Evolutionary conservation across 2,329 filamentous ascomycete species (phyloP).

Genomic region (Stagonosporopsis cucurbitacearum): DNA sequence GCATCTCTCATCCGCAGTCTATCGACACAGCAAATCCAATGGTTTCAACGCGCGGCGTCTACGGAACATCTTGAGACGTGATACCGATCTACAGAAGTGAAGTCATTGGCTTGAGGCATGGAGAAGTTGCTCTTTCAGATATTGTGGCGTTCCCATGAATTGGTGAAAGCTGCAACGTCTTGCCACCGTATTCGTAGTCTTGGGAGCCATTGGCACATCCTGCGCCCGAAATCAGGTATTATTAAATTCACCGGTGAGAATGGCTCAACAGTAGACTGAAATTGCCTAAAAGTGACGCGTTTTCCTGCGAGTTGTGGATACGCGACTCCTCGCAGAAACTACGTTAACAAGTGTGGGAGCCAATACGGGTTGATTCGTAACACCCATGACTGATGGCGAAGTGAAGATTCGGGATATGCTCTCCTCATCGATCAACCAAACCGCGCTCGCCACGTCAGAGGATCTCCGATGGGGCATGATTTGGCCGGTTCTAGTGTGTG

Average conservation of each 20-base stretch:
- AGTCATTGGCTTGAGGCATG: slow-evolving; percentile 42
- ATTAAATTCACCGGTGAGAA: slow-evolving; percentile 45
- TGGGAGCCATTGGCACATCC: slow-evolving; percentile 24
- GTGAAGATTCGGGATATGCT: slow-evolving; percentile 48
- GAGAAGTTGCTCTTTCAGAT: slow-evolving; percentile 34
- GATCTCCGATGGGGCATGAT: slow-evolving; percentile 58
- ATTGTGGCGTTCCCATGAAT: slow-evolving; percentile 32
- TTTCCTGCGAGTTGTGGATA: slow-evolving; percentile 37
- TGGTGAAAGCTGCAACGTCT: slow-evolving; percentile 33
- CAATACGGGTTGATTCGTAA: slow-evolving; percentile 41
- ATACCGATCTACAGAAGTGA: slow-evolving; percentile 35
- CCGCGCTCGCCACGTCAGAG: slow-evolving; percentile 59
- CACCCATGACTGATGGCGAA: slow-evolving; percentile 49
- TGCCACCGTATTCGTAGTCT: slow-evolving; percentile 42
- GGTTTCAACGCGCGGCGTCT: slow-evolving; percentile 14
- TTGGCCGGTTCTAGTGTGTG: slow-evolving; percentile 56
- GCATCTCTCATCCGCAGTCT: slow-evolving; percentile 6
- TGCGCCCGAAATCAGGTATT: slow-evolving; percentile 33
- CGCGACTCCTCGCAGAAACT: slow-evolving; percentile 38
- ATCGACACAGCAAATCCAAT: slow-evolving; percentile 5
- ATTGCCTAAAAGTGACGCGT: slow-evolving; percentile 44
- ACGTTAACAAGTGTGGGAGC: slow-evolving; percentile 35
- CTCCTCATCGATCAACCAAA: slow-evolving; percentile 52
- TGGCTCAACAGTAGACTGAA: slow-evolving; percentile 39
- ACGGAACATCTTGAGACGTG: slow-evolving; percentile 7